Evolutionary conservation across 1,284 basidiomycete genomes (phyloP).

Genomic region (Grifola frondosa): DNA sequence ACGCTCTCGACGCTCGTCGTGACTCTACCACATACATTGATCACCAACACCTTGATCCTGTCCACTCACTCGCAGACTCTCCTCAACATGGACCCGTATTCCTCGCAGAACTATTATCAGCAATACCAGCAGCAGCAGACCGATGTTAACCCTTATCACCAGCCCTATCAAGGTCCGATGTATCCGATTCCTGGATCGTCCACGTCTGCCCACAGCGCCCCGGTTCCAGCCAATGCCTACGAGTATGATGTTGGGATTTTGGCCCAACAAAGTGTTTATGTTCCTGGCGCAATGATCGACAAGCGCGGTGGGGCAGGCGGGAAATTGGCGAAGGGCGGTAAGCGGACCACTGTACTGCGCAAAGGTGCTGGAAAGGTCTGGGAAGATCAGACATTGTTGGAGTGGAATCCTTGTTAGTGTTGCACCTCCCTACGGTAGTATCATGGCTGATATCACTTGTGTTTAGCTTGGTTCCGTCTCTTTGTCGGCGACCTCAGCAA

Average conservation of each 20-base stretch:
- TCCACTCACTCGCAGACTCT: constrained; percentile 13
- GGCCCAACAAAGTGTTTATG: constrained; percentile 85
- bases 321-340: constrained; percentile 86
- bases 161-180: constrained; percentile 73
- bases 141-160: constrained; percentile 76
- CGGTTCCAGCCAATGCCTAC: constrained; percentile 86
- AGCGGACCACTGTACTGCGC: constrained; percentile 90
- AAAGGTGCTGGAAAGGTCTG: constrained; percentile 95
- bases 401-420: constrained; percentile 93
- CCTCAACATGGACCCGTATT: constrained; percentile 45
- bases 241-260: constrained; percentile 87
- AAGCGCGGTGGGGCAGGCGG: constrained; percentile 82
- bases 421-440: constrained; percentile 11
- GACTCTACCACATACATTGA: background rate
- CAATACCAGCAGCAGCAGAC: constrained; percentile 49
- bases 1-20: background rate
- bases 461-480: constrained; percentile 90
- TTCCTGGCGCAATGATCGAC: constrained; percentile 84
- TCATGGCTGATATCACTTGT: constrained; percentile 7
- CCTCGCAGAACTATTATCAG: constrained; percentile 38
- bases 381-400: constrained; percentile 96
- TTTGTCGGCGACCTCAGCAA: constrained; percentile 99
- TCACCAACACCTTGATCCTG: background rate
- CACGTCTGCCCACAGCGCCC: constrained; percentile 64
- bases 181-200: constrained; percentile 64